Base-by-base conservation (phyloP, 164 flowering plant species). In the Dillenia suffruticosa region DNA sequence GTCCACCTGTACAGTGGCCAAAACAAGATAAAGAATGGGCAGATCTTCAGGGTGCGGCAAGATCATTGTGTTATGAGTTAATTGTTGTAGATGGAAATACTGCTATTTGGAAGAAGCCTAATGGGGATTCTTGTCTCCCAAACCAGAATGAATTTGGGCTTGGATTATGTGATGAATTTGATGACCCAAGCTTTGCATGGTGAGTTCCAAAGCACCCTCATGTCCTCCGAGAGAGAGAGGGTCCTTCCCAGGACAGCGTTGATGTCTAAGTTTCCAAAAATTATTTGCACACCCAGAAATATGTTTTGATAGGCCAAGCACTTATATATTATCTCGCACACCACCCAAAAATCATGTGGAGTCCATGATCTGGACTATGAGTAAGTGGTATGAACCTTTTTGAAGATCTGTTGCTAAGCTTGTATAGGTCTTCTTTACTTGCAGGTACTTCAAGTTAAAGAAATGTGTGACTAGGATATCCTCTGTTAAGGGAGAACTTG, bases 1-100 rank as follows among this genome's bases (percentile, higher is more conserved):
- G 97, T 15, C 99, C 99, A 40, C 97, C 99, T 54, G 97, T 95
- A 8, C 92, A 90, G 72, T 92, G 97, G 99, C 74, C 88, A 12
- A 90, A 90, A 68, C 96, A 85, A 79, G 97, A 92, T 61, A 95
- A 92, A 69, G 99, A 95, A 74, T 95, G 99, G 99, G 89, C 89
- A 49, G 97, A 95, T 77, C 92, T 95, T 56, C 99, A 95, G 77
- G 84, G 85, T 68, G 86, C 85, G 49, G 99, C 96, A 47, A 81
- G 85, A 69, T 78, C 90, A 26, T 77, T 90, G 77, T 92, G 97
- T 71, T 95, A 86, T 77, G 97, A 95, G 73, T 71, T 92, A 61
- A 87, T 88, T 68, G 90, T 81, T 54, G 97, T 95, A 52, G 99
- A 92, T 78, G 97, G 97, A 44, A 95, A 87, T 76, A 91, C 97